Evolutionary conservation across 805 yeast species (phyloP), one percentile per base, ranked within the genome.

Genomic region (Saturnispora sanitii): DNA sequence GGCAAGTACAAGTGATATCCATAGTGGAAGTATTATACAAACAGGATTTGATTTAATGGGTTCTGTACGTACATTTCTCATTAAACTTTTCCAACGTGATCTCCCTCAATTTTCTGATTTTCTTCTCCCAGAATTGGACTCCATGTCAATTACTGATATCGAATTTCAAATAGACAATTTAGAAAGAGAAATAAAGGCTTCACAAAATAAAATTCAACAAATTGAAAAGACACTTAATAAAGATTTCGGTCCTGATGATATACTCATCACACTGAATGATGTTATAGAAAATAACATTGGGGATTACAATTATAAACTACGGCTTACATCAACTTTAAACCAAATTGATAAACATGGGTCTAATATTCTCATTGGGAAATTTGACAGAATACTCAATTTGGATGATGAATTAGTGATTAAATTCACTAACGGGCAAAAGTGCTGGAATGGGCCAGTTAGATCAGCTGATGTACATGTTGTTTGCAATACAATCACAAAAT

Each of bases 361-460:
- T 22, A 52, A 64, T 30, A 67, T 73, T 0, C 59, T 63, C 23
- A 69, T 84, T 38, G 94, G 94, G 2, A 49, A 41, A 12, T 70
- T 52, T 20, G 49, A 46, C 6, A 26, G 42, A 5, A 31, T 48
- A 12, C 12, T 16, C 19, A 37, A 35, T 7, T 39, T 33, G 32
- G 47, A 51, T 20, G 47, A 43, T 6, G 47, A 44, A 3, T 40
- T 40, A 2, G 36, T 41, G 12, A 29, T 61, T 5, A 25, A 41
- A 6, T 92, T 67, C 54, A 64, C 58, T 4, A 54, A 65, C 16
- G 98, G 98, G 17, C 78, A 77, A 32, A 73, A 69, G 54, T 92
- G 98, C 60, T 90, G 97, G 96, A 84, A 87, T 56, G 98, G 98
- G 0, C 96, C 96, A 4, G 57, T 65, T 22, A 75, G 98, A 57